These are phyloP conservation scores for Phylloboletellus chloephorus DNA, from an alignment of 1,284 basidiomycete species.

Conservation along the genomic window DNA sequence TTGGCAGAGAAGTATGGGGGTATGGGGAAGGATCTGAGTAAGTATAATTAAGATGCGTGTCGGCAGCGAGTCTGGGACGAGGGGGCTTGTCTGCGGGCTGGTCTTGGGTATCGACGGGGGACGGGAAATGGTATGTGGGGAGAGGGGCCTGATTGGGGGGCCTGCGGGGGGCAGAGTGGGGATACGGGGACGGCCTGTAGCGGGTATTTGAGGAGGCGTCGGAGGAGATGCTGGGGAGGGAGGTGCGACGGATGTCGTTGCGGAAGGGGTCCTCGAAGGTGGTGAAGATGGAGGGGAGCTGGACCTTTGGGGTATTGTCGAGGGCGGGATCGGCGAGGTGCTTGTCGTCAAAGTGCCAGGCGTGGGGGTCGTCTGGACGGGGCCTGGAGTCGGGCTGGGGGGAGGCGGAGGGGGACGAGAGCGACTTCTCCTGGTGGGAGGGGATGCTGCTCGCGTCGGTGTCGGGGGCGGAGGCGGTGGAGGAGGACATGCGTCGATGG, in stretches of 20 bases:
- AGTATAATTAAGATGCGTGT: slow-evolving; percentile 42
- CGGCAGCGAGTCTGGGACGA: slow-evolving; percentile 48
- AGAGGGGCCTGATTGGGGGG: slow-evolving; percentile 44
- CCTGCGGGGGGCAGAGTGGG: slow-evolving; percentile 41
- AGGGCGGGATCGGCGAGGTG: slow-evolving; percentile 26
- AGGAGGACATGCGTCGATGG: slow-evolving; percentile 56
- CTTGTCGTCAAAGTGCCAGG: slow-evolving; percentile 39
- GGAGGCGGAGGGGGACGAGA: slow-evolving; percentile 46
- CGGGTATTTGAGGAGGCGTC: slow-evolving; percentile 41
- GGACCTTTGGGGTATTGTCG: slow-evolving; percentile 49
- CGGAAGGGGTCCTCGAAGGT: slow-evolving; percentile 59
- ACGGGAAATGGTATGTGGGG: slow-evolving; percentile 58
- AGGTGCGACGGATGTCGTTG: slow-evolving; percentile 54
- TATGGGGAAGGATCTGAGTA: slow-evolving; percentile 40
- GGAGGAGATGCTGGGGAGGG: slow-evolving; percentile 55
- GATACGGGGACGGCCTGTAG: slow-evolving; percentile 45
- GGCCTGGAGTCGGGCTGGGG: slow-evolving; percentile 46
- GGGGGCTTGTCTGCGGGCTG: slow-evolving; percentile 31
- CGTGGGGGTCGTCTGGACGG: slow-evolving; percentile 30
- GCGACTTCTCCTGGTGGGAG: slow-evolving; percentile 55
- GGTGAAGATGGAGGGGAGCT: slow-evolving; percentile 66
- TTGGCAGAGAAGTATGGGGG: slow-evolving; percentile 41
- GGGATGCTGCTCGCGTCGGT: slow-evolving; percentile 54
- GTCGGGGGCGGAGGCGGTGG: slow-evolving; percentile 52
- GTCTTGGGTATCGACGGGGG: slow-evolving; percentile 36